Base-by-base conservation (phyloP, 73 alveolate genomes). In the Paraurostyla sp. region DNA sequence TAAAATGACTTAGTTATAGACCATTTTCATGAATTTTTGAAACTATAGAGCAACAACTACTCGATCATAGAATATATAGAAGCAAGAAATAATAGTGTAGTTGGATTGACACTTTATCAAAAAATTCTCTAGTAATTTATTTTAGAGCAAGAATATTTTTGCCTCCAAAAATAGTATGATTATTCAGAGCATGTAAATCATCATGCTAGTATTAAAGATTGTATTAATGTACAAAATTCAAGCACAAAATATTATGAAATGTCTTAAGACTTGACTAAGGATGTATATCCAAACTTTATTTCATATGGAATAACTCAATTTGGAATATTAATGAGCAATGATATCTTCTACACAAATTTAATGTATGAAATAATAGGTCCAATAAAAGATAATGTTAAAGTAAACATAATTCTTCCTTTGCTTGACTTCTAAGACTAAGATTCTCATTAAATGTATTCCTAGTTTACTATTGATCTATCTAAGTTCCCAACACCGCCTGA, bases 401-500 rank as follows among this genome's bases (percentile, higher is more conserved):
- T 62, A 6, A 16, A 25, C 29, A 13, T 3, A 27, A 27, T 62
- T 32, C 16, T 52, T n/a, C 69, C 46, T 15, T 32, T 32, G 11
- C 51, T 36, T 27, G 80, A 62, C 7, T 23, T 15, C 9, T 16
- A 25, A 25, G 80, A 36, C 4, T 13, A 32, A 16, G 51, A 62
- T 7, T 16, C 16, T 11, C 46, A n/a, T 32, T 62, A 62, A 4
- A 62, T 16, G 46, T n/a, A 33, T 32, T 62, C 15, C 11, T 29
- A n/a, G 80, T 32, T 9, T 29, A 11, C 16, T 16, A 62, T 62
- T 7, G 25, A 62, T 62, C 32, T 62, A 23, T 7, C 22, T 4
- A 32, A 6, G 32, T 62, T 15, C 80, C 80, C 80, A 29, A 6
- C 23, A 27, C 80, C 80, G 15, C 80, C 80, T 25, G 80, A 62